A percentile compares a stretch with the other conserved stretches of the same genome.
Evolutionary conservation across 2,329 filamentous ascomycete species (phyloP).

Genomic region (Epichloe uncinata): DNA sequence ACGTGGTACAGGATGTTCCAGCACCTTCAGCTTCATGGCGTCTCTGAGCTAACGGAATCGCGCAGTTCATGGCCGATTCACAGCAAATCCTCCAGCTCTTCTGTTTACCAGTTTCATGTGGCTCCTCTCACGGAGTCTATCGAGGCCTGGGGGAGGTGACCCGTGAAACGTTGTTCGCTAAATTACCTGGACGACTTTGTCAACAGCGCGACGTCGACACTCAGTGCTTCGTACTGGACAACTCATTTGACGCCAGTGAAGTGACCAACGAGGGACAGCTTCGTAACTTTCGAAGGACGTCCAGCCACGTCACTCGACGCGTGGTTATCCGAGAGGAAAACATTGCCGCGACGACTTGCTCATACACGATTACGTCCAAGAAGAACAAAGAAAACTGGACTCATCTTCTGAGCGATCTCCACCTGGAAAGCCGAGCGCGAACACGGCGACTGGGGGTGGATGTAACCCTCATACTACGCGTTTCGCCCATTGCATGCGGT

Average conservation of each 20-base stretch:
- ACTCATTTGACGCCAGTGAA: not conserved
- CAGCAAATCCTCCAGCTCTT: not conserved
- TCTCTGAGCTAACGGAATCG: not conserved
- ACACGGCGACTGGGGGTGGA: not conserved
- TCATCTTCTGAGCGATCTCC: not conserved
- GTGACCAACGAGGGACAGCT: not conserved
- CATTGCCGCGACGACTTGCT: too few species aligned
- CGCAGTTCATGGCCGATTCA: not conserved
- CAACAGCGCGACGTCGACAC: not conserved
- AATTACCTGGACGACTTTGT: not conserved
- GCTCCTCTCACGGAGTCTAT: conserved; percentile 7
- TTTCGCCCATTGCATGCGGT: not conserved
- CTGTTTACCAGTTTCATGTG: conserved; percentile 7
- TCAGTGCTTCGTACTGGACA: not conserved
- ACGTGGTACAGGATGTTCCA: conserved; percentile 10
- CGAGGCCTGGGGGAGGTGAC: conserved; percentile 15
- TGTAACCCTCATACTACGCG: not conserved
- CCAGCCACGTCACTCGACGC: too few species aligned
- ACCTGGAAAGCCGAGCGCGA: not conserved
- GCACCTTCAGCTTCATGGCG: conserved; percentile 6
- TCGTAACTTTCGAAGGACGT: not conserved
- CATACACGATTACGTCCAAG: not conserved
- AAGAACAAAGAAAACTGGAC: not conserved
- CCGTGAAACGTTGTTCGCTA: conserved; percentile 3
- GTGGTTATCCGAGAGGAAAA: too few species aligned